Conservation (phyloP, 495 filamentous ascomycete species). For the Penicillium dipodomyicola region DNA sequence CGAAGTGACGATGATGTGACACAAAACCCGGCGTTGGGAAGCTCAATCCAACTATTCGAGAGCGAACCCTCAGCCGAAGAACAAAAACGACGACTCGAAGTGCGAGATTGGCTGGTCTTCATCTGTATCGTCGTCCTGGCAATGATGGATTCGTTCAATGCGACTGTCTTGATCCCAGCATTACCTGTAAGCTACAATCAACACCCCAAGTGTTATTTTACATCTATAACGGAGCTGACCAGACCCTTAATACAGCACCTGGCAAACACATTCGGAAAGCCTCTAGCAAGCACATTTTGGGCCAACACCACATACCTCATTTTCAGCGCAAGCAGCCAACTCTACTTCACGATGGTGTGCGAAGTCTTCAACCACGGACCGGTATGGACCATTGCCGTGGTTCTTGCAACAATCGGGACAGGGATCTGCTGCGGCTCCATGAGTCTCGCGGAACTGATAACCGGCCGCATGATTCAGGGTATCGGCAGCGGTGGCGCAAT, state of each 20-base stretch:
- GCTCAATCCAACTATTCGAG: conserved; percentile 26
- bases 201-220: background rate
- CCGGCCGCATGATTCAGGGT: conserved; percentile 66
- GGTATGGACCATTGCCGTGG: conserved; percentile 49
- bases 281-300: conserved; percentile 41
- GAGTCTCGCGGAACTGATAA: conserved; percentile 58
- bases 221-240: conserved; percentile 16
- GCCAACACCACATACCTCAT: conserved; percentile 41
- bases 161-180: conserved; percentile 35
- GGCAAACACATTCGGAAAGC: conserved; percentile 26
- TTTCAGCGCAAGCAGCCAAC: conserved; percentile 37
- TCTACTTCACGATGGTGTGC: conserved; percentile 41
- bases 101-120: conserved; percentile 37
- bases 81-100: conserved; percentile 23
- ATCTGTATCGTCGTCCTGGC: conserved; percentile 34
- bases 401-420: conserved; percentile 57
- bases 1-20: conserved; percentile 21
- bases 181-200: conserved; percentile 20
- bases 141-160: conserved; percentile 43
- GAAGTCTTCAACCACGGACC: conserved; percentile 41
- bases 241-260: conserved; percentile 21
- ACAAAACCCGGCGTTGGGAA: conserved; percentile 18
- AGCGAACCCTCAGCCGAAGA: conserved; percentile 11
- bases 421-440: conserved; percentile 58
- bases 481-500: conserved; percentile 70